Conservation (phyloP, 2,329 filamentous ascomycete species). For the Cytospora paraplurivora region DNA sequence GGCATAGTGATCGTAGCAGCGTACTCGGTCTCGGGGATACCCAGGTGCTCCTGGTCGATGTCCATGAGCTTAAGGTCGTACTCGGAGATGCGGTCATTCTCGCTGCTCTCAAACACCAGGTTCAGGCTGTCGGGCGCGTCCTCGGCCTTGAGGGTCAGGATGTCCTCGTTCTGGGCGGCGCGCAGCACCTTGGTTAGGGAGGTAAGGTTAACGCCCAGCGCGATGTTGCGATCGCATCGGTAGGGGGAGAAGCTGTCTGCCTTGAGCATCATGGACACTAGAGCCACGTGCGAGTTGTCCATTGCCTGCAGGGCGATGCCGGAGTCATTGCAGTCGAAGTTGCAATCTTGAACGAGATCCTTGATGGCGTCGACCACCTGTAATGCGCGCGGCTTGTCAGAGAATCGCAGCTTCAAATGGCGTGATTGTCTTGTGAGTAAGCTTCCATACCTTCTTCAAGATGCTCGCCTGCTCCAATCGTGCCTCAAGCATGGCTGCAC, state of each 20-base stretch:
- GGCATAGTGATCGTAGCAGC: slow-evolving; percentile 90
- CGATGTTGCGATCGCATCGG: slow-evolving; percentile 98
- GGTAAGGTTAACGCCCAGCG: slow-evolving; percentile 93
- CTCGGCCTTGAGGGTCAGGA: slow-evolving; percentile 95
- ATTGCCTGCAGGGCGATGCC: slow-evolving; percentile 98
- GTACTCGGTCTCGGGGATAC: slow-evolving; percentile 99
- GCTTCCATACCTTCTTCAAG: slow-evolving; percentile 82
- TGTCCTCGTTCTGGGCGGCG: slow-evolving; percentile 90
- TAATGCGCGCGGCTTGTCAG: slow-evolving; percentile 29
- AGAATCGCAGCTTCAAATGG: slow-evolving; percentile 13
- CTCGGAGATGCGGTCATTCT: slow-evolving; percentile 91
- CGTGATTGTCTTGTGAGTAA: background rate
- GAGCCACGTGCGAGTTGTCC: slow-evolving; percentile 99
- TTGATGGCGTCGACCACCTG: slow-evolving; percentile 99
- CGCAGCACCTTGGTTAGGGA: slow-evolving; percentile 97
- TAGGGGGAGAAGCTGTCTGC: slow-evolving; percentile 92
- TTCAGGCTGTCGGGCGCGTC: slow-evolving; percentile 95
- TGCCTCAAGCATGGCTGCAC: slow-evolving; percentile 83
- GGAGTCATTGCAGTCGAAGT: slow-evolving; percentile 99
- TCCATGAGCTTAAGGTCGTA: slow-evolving; percentile 99
- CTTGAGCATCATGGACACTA: slow-evolving; percentile 98
- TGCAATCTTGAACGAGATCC: slow-evolving; percentile 98
- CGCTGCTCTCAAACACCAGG: slow-evolving; percentile 88
- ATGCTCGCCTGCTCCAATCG: slow-evolving; percentile 90
- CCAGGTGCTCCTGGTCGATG: slow-evolving; percentile 98